A percentile compares a stretch with the other conserved stretches of the same genome.
Evolutionary conservation across 139 green algal genomes (phyloP).

Genomic region (Micractinium conductrix): DNA sequence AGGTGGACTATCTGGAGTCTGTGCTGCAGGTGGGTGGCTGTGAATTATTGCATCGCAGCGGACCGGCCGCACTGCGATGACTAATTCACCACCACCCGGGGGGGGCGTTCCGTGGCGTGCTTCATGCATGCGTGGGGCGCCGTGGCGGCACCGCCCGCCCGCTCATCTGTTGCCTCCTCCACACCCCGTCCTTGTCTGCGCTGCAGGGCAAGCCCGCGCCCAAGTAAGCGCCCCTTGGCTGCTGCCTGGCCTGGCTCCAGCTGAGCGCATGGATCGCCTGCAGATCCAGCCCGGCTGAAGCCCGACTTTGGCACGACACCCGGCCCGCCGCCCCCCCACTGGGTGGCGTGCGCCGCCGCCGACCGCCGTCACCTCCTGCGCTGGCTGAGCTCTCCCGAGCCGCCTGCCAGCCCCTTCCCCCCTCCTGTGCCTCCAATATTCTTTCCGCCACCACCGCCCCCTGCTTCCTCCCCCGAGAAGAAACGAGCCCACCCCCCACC

Average conservation of each 20-base stretch:
- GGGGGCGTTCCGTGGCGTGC: no score
- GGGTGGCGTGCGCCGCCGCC: no score
- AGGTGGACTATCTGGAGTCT: slow-evolving; percentile 96
- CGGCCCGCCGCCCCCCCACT: no score
- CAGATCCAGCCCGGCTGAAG: no score
- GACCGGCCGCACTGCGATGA: no score
- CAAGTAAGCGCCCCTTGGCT: neutral
- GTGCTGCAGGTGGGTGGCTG: slow-evolving; percentile 16
- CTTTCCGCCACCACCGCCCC: neutral
- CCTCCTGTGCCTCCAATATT: neutral
- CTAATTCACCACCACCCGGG: no score
- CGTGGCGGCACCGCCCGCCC: no score
- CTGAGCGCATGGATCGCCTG: neutral
- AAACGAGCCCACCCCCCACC: neutral
- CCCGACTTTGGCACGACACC: no score
- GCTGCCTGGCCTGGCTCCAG: neutral
- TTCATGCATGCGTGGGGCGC: no score
- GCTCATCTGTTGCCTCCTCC: no score
- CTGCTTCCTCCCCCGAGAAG: neutral
- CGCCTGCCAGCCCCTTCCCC: neutral
- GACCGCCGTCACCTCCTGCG: neutral
- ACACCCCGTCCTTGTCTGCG: slow-evolving; percentile 51
- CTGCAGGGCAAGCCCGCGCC: slow-evolving; percentile 22
- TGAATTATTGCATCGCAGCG: no score
- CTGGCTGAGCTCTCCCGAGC: neutral